Conservation (phyloP, 179 eudicot genomes). For the Carnegiea gigantea region DNA sequence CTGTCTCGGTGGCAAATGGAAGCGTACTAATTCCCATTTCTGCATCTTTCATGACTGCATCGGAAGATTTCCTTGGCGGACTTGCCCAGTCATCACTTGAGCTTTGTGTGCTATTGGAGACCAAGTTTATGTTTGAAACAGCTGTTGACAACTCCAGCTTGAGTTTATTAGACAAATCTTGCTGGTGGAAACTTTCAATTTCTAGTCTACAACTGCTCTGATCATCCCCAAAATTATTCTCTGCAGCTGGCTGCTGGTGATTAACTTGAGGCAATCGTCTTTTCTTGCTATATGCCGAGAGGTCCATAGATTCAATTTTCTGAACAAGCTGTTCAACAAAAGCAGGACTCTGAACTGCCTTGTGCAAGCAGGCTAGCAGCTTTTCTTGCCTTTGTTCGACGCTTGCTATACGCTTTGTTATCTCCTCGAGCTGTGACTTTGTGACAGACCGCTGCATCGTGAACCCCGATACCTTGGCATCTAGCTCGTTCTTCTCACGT, state of each 20-base stretch:
- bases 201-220: conserved; percentile 54
- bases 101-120: conserved; percentile 79
- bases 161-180: conserved; percentile 68
- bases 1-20: conserved; percentile 48
- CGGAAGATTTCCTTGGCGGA: conserved; percentile 45
- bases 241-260: conserved; percentile 38
- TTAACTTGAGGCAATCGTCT: conserved; percentile 66
- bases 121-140: conserved; percentile 68
- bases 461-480: conserved; percentile 41
- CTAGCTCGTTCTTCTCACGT: conserved; percentile 69
- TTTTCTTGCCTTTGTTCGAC: conserved; percentile 74
- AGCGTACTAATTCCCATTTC: conserved; percentile 39
- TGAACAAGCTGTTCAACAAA: conserved; percentile 64
- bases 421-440: conserved; percentile 58
- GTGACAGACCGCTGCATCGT: conserved; percentile 58
- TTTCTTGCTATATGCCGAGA: conserved; percentile 77
- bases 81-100: conserved; percentile 73
- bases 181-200: conserved; percentile 46
- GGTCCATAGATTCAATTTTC: conserved; percentile 75
- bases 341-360: conserved; percentile 53
- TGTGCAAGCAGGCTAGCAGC: conserved; percentile 50
- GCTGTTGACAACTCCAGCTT: conserved; percentile 76
- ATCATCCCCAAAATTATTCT: conserved; percentile 47
- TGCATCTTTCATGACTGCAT: conserved; percentile 41
- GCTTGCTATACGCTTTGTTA: conserved; percentile 44